A percentile compares a stretch with the other conserved stretches of the same genome.
Conservation (phyloP, 2,329 filamentous ascomycete species). For the Geoglossum cookeanum region DNA sequence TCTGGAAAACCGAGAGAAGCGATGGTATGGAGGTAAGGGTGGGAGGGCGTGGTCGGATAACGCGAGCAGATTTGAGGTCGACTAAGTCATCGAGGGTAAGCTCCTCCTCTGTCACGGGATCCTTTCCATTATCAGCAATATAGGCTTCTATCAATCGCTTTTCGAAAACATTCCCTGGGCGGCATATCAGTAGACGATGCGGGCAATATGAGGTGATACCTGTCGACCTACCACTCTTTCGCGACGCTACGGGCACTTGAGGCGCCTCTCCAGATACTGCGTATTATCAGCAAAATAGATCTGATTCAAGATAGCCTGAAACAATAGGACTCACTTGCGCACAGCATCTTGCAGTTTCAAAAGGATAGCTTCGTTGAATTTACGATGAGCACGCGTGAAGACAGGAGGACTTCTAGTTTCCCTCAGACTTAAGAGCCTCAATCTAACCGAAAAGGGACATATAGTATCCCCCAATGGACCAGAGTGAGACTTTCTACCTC, state of each 20-base stretch:
- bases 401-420: neutral
- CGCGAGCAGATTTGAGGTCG: constrained; percentile 63
- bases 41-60: constrained; percentile 76
- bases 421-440: neutral
- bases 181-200: constrained; percentile 7
- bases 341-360: constrained; percentile 35
- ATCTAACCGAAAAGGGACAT: neutral
- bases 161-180: constrained; percentile 69
- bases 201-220: constrained; percentile 5
- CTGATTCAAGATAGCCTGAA: neutral
- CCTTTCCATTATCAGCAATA: constrained; percentile 79
- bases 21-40: constrained; percentile 92
- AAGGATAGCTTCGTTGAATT: neutral
- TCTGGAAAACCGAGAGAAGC: constrained; percentile 84
- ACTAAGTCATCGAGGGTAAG: constrained; percentile 71
- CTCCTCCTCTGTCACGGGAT: constrained; percentile 76
- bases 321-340: constrained; percentile 38
- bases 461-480: neutral
- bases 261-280: constrained; percentile 92
- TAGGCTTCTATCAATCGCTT: constrained; percentile 90
- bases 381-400: neutral
- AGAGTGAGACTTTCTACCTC: neutral
- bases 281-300: constrained; percentile 8
- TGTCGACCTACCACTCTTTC: constrained; percentile 59
- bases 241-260: constrained; percentile 83